phyloP scores from a whole-genome alignment of 2,329 filamentous ascomycete species.

The Aspergillus caelatus region DNA sequence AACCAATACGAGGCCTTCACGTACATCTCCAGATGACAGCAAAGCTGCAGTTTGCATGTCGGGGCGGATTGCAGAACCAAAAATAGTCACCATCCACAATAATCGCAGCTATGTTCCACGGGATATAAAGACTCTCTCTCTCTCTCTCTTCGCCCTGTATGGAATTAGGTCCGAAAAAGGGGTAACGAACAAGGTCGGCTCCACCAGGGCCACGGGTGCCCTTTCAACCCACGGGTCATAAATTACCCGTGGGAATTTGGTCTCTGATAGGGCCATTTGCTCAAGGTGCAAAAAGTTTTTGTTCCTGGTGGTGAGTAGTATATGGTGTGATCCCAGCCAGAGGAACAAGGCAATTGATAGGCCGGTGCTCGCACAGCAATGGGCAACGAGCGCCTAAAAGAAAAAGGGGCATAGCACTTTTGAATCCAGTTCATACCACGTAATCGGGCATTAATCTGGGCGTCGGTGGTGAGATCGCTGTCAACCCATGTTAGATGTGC shows the following conservation, averaged over 20 bases:
- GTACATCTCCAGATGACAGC: background rate
- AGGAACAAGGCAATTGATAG: background rate
- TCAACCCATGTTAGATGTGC: background rate
- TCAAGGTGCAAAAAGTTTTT: background rate
- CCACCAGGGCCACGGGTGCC: slow-evolving; percentile 1
- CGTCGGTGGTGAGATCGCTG: background rate
- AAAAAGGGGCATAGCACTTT: background rate
- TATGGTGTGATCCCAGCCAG: background rate
- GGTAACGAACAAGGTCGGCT: background rate
- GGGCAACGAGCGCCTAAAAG: background rate
- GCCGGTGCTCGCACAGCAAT: background rate
- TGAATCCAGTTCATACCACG: background rate
- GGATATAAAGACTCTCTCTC: background rate
- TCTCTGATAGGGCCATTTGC: background rate
- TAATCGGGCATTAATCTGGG: background rate
- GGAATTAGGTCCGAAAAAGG: slow-evolving; percentile 1
- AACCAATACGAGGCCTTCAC: slow-evolving; percentile 1
- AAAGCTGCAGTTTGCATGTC: background rate
- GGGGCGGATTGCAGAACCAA: background rate
- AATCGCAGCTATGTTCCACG: background rate
- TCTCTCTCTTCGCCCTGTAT: background rate
- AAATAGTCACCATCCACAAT: background rate
- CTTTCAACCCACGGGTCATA: slow-evolving; percentile 1
- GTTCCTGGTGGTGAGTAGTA: background rate
- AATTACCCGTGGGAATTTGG: background rate